Conservation (phyloP, 306 rosid genomes). For the Inga laurina region DNA sequence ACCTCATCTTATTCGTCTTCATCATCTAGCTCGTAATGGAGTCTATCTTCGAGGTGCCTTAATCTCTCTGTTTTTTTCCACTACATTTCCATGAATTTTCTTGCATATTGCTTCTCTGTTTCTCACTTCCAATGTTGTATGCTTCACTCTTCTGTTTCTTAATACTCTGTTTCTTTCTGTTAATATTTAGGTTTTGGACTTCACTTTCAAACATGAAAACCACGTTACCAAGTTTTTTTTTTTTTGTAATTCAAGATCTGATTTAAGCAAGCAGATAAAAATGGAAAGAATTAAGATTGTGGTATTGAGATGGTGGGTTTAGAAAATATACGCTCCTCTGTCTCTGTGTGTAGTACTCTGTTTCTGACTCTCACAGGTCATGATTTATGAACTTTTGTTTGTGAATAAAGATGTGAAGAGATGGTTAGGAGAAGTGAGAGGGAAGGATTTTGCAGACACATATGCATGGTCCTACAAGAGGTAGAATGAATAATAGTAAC, state of each 20-base stretch:
- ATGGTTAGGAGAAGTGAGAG: too few species aligned
- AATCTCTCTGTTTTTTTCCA: neutral
- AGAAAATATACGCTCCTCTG: too few species aligned
- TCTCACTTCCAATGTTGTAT: neutral
- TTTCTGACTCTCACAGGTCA: too few species aligned
- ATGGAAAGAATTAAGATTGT: too few species aligned
- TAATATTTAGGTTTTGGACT: neutral
- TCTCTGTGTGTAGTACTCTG: too few species aligned
- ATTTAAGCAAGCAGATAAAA: too few species aligned
- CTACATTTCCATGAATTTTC: neutral
- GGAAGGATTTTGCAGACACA: too few species aligned
- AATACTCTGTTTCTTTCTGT: neutral
- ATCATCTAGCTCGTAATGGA: conserved; percentile 61
- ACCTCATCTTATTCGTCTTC: conserved; percentile 84
- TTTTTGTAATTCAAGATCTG: too few species aligned
- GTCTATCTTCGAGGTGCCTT: conserved; percentile 74
- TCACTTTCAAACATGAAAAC: neutral
- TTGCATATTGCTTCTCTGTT: neutral
- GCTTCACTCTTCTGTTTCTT: neutral
- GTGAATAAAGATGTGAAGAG: too few species aligned
- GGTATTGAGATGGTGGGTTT: too few species aligned
- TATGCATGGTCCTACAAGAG: conserved; percentile 40
- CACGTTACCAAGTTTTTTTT: neutral
- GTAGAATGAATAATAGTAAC: conserved; percentile 39
- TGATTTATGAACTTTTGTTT: too few species aligned